Base-by-base conservation (phyloP, 352 stramenopile species). In the Aphanomyces invadans region DNA sequence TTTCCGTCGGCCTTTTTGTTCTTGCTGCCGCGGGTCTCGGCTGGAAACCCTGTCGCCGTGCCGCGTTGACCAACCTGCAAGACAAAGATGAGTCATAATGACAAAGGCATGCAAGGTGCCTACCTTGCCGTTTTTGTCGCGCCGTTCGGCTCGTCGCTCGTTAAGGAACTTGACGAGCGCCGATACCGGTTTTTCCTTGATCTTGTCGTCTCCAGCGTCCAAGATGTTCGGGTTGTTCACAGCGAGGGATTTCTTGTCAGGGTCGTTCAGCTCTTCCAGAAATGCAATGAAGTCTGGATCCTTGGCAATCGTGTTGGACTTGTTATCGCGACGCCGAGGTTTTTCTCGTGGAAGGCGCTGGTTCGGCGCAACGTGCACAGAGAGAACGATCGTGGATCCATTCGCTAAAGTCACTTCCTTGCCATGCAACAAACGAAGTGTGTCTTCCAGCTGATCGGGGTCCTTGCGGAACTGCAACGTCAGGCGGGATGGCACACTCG, bases 101-200 rank as follows among this genome's bases (percentile, higher is more conserved):
- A 28, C 26, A 45, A 17, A 21, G 4, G 23, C n/a, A 25, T 17
- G 21, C 23, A 17, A 56, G 9, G 31, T 15, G 1, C 2, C 5
- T 59, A 88, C 79, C 71, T 88, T 89, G 45, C 70, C 70, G 36
- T 15, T 15, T 60, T 89, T 90, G 49, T 89, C 81, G 46, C 84
- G 82, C 32, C 65, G 77, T 65, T 83, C 72, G 19, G 68, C 42
- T 61, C 87, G 88, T 29, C 80, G 76, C 66, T 91, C 83, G 56
- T 94, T 94, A 62, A 94, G 61, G 68, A 86, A 94, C 71, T 89
- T 85, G 31, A 94, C 85, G 46, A 94, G 70, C 23, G 83, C 79
- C 2, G 85, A 76, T 12, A 94, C 71, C 0, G 83, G 83, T 36
- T 90, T 92, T 45, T 90, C 85, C 29, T 76, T 53, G 17, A 69